Percentiles rank a stretch among this genome's conserved stretches.
Conservation (phyloP, 768 basidiomycete species). For the Trametes gibbosa region DNA sequence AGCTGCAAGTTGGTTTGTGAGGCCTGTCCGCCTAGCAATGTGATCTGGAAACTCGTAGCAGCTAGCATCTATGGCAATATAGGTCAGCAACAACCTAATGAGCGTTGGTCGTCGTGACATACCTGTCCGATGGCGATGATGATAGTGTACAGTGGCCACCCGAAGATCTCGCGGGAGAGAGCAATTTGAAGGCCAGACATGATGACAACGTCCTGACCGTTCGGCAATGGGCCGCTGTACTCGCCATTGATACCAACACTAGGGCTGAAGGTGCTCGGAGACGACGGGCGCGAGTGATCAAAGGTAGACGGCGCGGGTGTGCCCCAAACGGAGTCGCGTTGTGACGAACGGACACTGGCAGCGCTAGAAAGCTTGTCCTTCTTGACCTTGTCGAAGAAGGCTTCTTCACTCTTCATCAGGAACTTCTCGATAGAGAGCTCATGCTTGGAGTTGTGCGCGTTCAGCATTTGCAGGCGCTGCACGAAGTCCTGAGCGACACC, state of each 20-base stretch:
- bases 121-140: slow-evolving; percentile 84
- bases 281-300: slow-evolving; percentile 69
- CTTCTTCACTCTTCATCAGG: slow-evolving; percentile 87
- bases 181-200: slow-evolving; percentile 86
- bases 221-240: slow-evolving; percentile 42
- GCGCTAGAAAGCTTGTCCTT: slow-evolving; percentile 86
- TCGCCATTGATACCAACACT: slow-evolving; percentile 44
- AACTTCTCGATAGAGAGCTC: slow-evolving; percentile 92
- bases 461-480: slow-evolving; percentile 73
- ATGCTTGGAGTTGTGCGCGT: slow-evolving; percentile 83
- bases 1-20: slow-evolving; percentile 78
- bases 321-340: slow-evolving; percentile 81
- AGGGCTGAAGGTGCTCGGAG: slow-evolving; percentile 48
- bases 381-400: slow-evolving; percentile 87
- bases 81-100: background rate
- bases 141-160: slow-evolving; percentile 92
- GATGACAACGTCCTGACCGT: slow-evolving; percentile 53
- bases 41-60: slow-evolving; percentile 94
- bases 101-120: slow-evolving; percentile 21
- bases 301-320: slow-evolving; percentile 56
- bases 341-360: slow-evolving; percentile 73
- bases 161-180: slow-evolving; percentile 72
- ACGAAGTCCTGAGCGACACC: slow-evolving; percentile 90
- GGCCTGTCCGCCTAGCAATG: slow-evolving; percentile 82
- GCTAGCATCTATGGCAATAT: slow-evolving; percentile 61